phyloP scores from a whole-genome alignment of 176 grass and related monocot genomes.

The Triticum timopheevii region DNA sequence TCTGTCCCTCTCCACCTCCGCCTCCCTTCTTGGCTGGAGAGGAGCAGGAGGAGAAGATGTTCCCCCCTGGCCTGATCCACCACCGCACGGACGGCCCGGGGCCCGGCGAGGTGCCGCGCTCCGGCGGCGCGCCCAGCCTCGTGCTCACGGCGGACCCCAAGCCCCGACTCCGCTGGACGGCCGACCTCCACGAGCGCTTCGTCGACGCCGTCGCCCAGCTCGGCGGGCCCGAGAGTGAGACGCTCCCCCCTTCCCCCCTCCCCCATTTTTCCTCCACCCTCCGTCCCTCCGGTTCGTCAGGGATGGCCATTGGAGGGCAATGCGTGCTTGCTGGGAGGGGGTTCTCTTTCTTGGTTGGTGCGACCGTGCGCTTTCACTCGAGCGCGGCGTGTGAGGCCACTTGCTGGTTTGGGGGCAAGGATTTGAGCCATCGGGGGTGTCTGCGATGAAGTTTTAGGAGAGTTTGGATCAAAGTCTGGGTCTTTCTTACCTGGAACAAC shows the following conservation, averaged over 20 bases:
- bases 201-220: conserved; percentile 98
- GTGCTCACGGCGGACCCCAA: conserved; percentile 95
- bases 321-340: conserved; percentile 5
- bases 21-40: neutral
- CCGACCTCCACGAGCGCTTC: conserved; percentile 97
- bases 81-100: conserved; percentile 33
- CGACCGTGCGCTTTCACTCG: neutral
- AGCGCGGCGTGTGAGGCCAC: neutral
- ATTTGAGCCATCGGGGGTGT: conserved; percentile 6
- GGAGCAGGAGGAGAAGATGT: conserved; percentile 38
- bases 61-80: conserved; percentile 61
- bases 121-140: conserved; percentile 57
- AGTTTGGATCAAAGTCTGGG: neutral
- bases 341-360: neutral
- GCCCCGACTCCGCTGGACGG: conserved; percentile 88
- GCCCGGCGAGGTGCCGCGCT: conserved; percentile 30
- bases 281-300: neutral
- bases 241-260: neutral
- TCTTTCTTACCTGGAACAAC: neutral
- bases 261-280: neutral
- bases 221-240: conserved; percentile 90
- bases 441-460: neutral
- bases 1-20: neutral
- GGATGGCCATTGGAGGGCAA: conserved; percentile 30
- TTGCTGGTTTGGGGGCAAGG: neutral